Base-by-base conservation (phyloP, 169 alveolate species). In the Plasmodium gallinaceum region DNA sequence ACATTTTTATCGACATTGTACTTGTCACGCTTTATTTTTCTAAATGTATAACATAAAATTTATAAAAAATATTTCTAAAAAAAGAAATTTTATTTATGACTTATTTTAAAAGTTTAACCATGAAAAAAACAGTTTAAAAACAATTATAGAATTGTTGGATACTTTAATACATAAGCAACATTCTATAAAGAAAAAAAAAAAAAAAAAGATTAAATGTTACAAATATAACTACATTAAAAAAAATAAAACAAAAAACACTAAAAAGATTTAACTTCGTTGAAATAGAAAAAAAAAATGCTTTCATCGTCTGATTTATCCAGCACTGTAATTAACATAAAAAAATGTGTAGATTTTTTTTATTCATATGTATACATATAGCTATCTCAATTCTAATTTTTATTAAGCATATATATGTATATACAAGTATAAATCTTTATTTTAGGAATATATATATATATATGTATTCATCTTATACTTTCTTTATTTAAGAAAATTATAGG, bases 71-170 rank as follows among this genome's bases (percentile, higher is more conserved):
- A 42, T 42, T 26, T 32, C 16, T 22, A 37, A 61, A 61, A 43
- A 73, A 57, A 37, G 45, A 37, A 20, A 20, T 32, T 43, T 58
- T 74, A 7, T 74, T 5, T 74, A 9, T 74, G 26, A 58, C 16
- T 14, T 74, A 45, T 43, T 58, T 74, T 18, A 71, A 48, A 74
- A 74, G 37, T 39, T 58, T 60, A 74, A 72, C 72, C 54, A 74
- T 74, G 88, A 74, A 57, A 60, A 60, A 58, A 61, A 32, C 58
- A 39, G 3, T 7, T 74, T 39, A 74, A 60, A 74, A 26, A 26
- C 60, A 22, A 9, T 42, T 45, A 69, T 42, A 37, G 68, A 24
- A 18, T 58, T 18, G 61, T 46, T 45, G 74, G 62, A 72, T 22
- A 71, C 51, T 60, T 43, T 48, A 74, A 74, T 74, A 20, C n/a